phyloP scores from a whole-genome alignment of 1,284 basidiomycete species.

The Caloboletus inedulis region DNA sequence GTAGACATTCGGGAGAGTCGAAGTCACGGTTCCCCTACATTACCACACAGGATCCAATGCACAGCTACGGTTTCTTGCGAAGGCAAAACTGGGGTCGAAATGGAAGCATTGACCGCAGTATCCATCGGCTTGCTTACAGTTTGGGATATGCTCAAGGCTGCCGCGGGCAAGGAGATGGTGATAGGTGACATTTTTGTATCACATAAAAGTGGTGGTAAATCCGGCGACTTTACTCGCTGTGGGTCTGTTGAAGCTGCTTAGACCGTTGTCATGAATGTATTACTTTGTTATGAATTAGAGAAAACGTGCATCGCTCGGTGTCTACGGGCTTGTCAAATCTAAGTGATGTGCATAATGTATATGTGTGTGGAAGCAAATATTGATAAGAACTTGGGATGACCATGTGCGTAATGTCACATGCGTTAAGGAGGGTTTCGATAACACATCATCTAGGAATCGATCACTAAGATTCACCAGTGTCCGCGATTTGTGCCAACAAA shows the following conservation, averaged over 20 bases:
- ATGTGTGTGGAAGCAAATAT: not conserved
- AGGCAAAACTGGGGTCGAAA: slow-evolving; percentile 87
- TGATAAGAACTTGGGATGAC: not conserved
- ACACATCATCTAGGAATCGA: not conserved
- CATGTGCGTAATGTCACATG: not conserved
- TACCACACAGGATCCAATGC: slow-evolving; percentile 57
- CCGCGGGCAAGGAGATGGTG: slow-evolving; percentile 81
- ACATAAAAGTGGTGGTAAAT: slow-evolving; percentile 71
- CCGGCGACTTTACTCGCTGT: slow-evolving; percentile 55
- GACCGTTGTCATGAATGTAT: not conserved
- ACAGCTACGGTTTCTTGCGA: slow-evolving; percentile 67
- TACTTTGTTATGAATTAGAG: not conserved
- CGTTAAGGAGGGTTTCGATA: not conserved
- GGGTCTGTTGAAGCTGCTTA: slow-evolving; percentile 1
- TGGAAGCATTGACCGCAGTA: slow-evolving; percentile 89
- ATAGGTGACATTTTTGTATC: slow-evolving; percentile 67
- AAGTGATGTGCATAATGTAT: not conserved
- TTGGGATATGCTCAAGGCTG: slow-evolving; percentile 92
- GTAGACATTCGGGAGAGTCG: not conserved
- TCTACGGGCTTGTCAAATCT: not conserved
- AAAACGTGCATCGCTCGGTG: not conserved
- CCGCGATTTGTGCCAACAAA: slow-evolving; percentile 37
- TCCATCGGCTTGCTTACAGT: slow-evolving; percentile 77
- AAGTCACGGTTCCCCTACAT: slow-evolving; percentile 4
- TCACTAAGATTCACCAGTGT: slow-evolving; percentile 21